Evolutionary conservation across 1,284 basidiomycete species (phyloP).

Genomic region (Leccinum solheimii): DNA sequence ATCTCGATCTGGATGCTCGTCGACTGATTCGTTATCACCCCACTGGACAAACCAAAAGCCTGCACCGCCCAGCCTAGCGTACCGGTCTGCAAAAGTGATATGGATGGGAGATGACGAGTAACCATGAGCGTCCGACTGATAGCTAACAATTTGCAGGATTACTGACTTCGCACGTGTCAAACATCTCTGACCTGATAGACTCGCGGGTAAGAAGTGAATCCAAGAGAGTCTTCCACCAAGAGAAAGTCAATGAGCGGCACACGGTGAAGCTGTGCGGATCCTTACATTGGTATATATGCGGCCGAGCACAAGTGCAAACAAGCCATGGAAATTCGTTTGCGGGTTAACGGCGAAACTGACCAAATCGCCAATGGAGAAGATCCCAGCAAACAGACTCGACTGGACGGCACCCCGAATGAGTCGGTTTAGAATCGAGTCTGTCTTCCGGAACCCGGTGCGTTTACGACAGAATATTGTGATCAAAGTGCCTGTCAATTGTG

Average conservation of each 20-base stretch:
- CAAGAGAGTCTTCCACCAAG: background rate
- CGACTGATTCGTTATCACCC: background rate
- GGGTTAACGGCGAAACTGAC: slow-evolving; percentile 39
- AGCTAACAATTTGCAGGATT: background rate
- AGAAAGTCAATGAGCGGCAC: background rate
- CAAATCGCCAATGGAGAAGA: slow-evolving; percentile 46
- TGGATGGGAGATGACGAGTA: background rate
- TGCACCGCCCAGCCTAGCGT: background rate
- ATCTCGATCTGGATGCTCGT: background rate
- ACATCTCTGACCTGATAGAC: background rate
- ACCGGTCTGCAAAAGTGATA: background rate
- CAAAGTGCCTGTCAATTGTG: slow-evolving; percentile 29
- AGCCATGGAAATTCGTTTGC: slow-evolving; percentile 28
- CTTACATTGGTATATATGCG: slow-evolving; percentile 37
- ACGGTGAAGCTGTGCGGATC: background rate
- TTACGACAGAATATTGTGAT: slow-evolving; percentile 39
- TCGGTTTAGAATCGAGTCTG: slow-evolving; percentile 45
- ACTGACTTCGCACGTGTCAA: background rate
- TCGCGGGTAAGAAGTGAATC: background rate
- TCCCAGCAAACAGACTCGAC: slow-evolving; percentile 44
- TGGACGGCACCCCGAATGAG: slow-evolving; percentile 49
- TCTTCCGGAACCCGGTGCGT: slow-evolving; percentile 45
- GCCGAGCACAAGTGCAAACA: slow-evolving; percentile 35
- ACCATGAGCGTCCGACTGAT: background rate
- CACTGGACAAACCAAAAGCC: background rate